Evolutionary conservation across 2,329 filamentous ascomycete genomes (phyloP), one percentile per base, ranked within the genome.

Genomic region (Exophiala dermatitidis): DNA sequence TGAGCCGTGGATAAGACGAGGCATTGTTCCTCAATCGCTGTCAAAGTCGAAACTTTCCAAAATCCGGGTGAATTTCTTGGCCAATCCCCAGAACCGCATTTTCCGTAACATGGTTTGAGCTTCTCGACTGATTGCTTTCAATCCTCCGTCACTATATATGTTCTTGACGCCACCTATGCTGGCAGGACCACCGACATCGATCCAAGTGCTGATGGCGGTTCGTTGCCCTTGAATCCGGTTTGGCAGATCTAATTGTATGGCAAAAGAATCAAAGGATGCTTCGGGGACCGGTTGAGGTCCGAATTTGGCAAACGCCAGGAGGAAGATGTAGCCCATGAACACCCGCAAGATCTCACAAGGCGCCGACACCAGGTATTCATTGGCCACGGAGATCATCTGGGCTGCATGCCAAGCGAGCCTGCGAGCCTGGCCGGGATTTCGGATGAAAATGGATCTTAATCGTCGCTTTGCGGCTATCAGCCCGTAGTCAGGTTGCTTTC

Each of bases 301-400:
- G 41, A 52, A 58, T 43, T 52, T 54, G 34, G 41, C 48, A 47
- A 59, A 56, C 26, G 54, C 54, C 9, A 59, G 45, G 38, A 59
- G 51, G 45, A 59, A 59, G 29, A 57, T 56, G 41, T 59, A 59
- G 34, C 57, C 57, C 57, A 59, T 59, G 34, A 56, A 59, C 4
- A 57, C 52, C n/a, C 57, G 48, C 51, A 59, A 44, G 41, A 59
- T 59, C 42, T 59, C 57, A 29, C 57, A 59, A 10, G 57, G 57
- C 29, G 57, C 57, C n/a, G 57, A 59, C 8, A 75, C 69, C 50
- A 76, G 69, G 66, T 74, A 76, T n/a, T 74, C 74, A 3, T 68
- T 73, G 48, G 75, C 71, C 56, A 75, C 67, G 44, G 68, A 69
- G 61, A 74, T 73, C 59, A 75, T 69, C 66, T 71, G 54, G 31